Percentiles rank a stretch among this genome's conserved stretches.
These are phyloP conservation scores for Carex arenaria DNA, from an alignment of 202 grass and related monocot genomes.

Conservation along the genomic window DNA sequence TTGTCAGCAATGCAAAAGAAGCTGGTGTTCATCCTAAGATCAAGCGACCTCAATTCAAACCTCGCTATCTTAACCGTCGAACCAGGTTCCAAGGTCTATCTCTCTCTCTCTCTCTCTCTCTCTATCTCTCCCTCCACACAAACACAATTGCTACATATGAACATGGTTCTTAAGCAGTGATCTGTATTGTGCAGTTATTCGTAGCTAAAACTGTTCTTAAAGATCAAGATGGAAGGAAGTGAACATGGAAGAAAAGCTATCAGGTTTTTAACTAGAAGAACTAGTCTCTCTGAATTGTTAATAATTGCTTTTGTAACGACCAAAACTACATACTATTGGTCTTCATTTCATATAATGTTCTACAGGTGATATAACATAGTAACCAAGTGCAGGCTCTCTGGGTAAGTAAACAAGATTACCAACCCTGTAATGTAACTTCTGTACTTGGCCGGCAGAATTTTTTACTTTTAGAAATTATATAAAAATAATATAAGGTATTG, in stretches of 20 bases:
- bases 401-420: no score
- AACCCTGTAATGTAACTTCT: no score
- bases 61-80: neutral
- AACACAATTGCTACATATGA: neutral
- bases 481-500: no score
- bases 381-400: no score
- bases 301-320: no score
- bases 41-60: conserved; percentile 4
- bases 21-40: neutral
- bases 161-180: neutral
- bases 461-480: no score
- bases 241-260: neutral
- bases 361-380: no score
- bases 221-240: neutral
- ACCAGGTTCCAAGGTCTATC: neutral
- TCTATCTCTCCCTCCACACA: neutral
- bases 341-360: no score
- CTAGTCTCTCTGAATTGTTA: neutral
- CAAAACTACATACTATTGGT: no score
- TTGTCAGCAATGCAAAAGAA: neutral
- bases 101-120: neutral
- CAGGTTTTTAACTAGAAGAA: neutral
- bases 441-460: no score
- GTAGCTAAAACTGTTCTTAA: neutral
- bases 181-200: conserved; percentile 6